These are phyloP conservation scores for Vicia sativa DNA, from an alignment of 306 rosid genomes.

Conservation along the genomic window DNA sequence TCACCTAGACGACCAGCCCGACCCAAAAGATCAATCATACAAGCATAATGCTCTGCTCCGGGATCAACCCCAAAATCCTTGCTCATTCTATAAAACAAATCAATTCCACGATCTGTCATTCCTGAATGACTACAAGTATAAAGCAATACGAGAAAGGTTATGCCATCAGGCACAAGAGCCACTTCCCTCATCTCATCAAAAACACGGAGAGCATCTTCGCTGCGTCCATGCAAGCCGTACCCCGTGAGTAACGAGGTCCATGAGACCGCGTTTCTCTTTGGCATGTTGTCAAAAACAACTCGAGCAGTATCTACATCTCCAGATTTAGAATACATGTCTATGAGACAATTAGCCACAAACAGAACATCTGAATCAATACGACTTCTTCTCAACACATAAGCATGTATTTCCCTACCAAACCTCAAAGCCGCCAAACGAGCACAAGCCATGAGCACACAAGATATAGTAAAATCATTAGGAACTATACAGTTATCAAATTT, in stretches of 20 bases:
- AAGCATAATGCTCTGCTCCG: conserved; percentile 79
- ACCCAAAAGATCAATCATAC: conserved; percentile 88
- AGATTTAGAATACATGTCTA: conserved; percentile 87
- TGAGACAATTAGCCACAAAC: conserved; percentile 75
- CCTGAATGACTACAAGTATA: conserved; percentile 93
- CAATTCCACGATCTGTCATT: conserved; percentile 67
- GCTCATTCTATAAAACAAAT: conserved; percentile 64
- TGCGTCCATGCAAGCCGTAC: conserved; percentile 85
- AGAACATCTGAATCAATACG: conserved; percentile 48
- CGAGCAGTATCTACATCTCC: conserved; percentile 79
- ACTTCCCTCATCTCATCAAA: conserved; percentile 61
- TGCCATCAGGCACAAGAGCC: conserved; percentile 62
- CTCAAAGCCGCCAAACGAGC: conserved; percentile 77
- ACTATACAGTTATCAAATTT: conserved; percentile 42
- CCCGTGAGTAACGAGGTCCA: conserved; percentile 87
- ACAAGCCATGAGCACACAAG: conserved; percentile 88
- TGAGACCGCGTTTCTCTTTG: conserved; percentile 64
- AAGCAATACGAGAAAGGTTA: conserved; percentile 76
- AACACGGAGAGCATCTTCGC: conserved; percentile 71
- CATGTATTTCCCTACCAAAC: conserved; percentile 72
- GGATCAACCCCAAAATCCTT: conserved; percentile 65
- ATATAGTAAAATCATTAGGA: conserved; percentile 84
- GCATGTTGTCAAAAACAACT: conserved; percentile 62
- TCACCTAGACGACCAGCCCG: conserved; percentile 74
- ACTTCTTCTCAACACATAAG: conserved; percentile 63